Base-by-base conservation (phyloP, 2,329 filamentous ascomycete species). In the Leptographium lundbergii region DNA sequence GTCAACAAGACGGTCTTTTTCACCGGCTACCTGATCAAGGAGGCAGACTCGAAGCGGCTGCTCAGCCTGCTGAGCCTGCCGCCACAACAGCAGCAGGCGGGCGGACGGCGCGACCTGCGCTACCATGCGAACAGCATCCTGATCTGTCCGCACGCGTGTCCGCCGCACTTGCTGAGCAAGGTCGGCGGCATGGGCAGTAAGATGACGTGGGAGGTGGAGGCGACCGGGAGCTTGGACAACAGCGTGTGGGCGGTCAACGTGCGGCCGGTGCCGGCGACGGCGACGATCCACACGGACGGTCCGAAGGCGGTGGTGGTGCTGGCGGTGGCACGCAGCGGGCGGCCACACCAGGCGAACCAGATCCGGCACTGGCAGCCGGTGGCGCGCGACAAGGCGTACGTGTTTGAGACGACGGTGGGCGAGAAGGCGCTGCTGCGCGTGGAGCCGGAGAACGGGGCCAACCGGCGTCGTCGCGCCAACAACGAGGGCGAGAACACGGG, bases 1-100 rank as follows among this genome's bases (percentile, higher is more conserved):
- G 89, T 99, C 69, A 90, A 89, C 71, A 91, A 91, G 69, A 89
- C 85, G 1, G 86, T 96, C 56, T 90, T 91, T 72, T 96, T 92
- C 73, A 96, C 94, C 1, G 90, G 89, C 56, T 97, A 99, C 72
- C 82, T 95, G 72, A 86, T 99, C 64, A 78, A 78, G 48, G 77
- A 83, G 54, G 76, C 81, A 29, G 89, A 94, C 69, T 86, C 86
- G 2, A 81, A 88, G 67, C 83, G 81, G 59, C 77, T 97, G 45
- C 80, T 88, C 59, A 79, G 81, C 6, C 78, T 95, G n/a, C 83
- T 85, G 34, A 72, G 83, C 57, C 74, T 89, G 24, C 86, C 86
- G 4, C 67, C 75, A 4, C 79, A 80, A 60, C 74, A 51, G 13
- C 32, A 34, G 32, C 32, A 34, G 9, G 6, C 32, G 9, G 48